Conservation (phyloP, 768 basidiomycete genomes). For the Panus rudis region DNA sequence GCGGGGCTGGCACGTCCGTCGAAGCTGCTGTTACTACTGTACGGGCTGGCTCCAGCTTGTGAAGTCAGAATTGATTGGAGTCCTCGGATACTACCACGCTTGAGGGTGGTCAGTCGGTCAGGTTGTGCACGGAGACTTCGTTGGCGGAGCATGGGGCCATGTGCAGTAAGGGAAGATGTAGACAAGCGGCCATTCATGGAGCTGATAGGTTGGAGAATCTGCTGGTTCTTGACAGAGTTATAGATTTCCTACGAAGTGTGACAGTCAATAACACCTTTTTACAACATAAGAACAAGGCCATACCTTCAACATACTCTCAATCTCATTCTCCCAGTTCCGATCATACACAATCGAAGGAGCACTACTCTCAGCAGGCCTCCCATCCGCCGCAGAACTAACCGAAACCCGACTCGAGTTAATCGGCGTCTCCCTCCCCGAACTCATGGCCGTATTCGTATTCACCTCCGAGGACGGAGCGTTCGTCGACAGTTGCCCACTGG, state of each 20-base stretch:
- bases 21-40: conserved; percentile 75
- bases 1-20: conserved; percentile 93
- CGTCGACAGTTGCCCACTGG: conserved; percentile 21
- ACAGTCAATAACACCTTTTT: not conserved
- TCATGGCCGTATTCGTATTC: conserved; percentile 6
- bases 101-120: conserved; percentile 70
- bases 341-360: conserved; percentile 41
- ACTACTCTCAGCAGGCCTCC: conserved; percentile 28
- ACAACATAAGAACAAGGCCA: conserved; percentile 6
- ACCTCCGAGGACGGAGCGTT: conserved; percentile 8
- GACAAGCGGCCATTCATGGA: conserved; percentile 40
- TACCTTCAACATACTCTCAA: conserved; percentile 84
- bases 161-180: conserved; percentile 50
- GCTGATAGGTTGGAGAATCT: conserved; percentile 78
- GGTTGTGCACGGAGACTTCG: conserved; percentile 65
- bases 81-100: conserved; percentile 89
- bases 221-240: conserved; percentile 81
- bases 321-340: conserved; percentile 76
- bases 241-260: conserved; percentile 75
- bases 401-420: conserved; percentile 60
- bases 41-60: conserved; percentile 67
- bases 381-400: conserved; percentile 42
- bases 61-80: conserved; percentile 70
- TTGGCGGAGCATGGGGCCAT: conserved; percentile 46
- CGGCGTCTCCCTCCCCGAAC: conserved; percentile 26